Evolutionary conservation across 106 monocot species (phyloP).

Genomic region (Ottelia alismoides): DNA sequence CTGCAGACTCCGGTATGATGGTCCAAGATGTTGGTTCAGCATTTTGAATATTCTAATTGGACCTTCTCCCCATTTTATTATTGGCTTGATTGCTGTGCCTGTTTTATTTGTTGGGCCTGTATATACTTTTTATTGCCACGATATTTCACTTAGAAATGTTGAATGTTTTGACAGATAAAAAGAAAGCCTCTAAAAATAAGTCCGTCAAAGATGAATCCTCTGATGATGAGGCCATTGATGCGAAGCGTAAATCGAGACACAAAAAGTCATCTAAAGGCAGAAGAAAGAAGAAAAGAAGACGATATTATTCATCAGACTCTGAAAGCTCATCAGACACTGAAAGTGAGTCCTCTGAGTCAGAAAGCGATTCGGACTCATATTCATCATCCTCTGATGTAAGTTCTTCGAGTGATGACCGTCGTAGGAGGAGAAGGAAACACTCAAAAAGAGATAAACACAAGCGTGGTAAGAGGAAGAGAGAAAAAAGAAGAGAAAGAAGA

Average conservation of each 20-base stretch:
- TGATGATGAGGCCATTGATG: conserved; percentile 30
- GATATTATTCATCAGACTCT: conserved; percentile 36
- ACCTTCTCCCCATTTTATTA: background rate
- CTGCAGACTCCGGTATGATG: background rate
- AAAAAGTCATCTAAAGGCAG: conserved; percentile 60
- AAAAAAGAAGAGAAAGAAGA: conserved; percentile 51
- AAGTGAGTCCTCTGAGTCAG: conserved; percentile 41
- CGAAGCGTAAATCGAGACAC: conserved; percentile 21
- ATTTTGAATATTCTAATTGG: background rate
- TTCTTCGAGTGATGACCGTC: conserved; percentile 76
- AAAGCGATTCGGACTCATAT: conserved; percentile 41
- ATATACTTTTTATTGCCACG: conserved; percentile 1
- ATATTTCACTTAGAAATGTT: too few relatives aligned
- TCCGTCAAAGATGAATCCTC: conserved; percentile 21
- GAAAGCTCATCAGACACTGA: conserved; percentile 53
- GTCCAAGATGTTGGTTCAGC: conserved; percentile 57
- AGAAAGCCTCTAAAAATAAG: conserved; percentile 47
- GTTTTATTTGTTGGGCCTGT: background rate
- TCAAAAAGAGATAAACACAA: conserved; percentile 59
- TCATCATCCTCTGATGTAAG: conserved; percentile 61
- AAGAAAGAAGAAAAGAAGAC: conserved; percentile 61
- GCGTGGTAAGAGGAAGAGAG: conserved; percentile 64
- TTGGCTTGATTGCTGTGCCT: too few relatives aligned
- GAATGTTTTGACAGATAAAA: conserved; percentile 85
- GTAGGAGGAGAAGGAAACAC: conserved; percentile 42